Evolutionary conservation across 371 early-diverging fungal species (phyloP), one percentile per base, ranked within the genome.

Genomic region (Mucor ambiguus): DNA sequence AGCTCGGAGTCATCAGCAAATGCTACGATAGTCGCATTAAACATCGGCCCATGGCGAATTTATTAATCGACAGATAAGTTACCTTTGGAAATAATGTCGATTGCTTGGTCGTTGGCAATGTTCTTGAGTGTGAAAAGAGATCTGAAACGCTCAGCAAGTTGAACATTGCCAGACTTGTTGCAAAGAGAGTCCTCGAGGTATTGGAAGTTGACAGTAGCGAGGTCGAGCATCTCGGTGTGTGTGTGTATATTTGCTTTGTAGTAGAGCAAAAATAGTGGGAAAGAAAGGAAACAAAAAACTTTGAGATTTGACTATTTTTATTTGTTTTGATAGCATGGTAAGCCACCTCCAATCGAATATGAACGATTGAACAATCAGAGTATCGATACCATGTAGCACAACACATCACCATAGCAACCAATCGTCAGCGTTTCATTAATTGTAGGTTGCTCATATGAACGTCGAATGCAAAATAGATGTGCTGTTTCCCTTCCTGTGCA

Each of bases 121-220:
- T 87, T 88, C 82, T 98, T 96, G 48, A 99, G 87, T 32, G 95
- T 93, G 77, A 99, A 99, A 48, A 99, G 84, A 11, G 98, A 95
- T 69, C 99, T 86, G 85, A 96, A 98, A 44, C 97, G 87, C 73
- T 95, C 89, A 57, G 89, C 86, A 56, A 95, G 79, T 18, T 90
- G 82, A 58, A 78, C 78, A n/a, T 83, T 75, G 38, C 89, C 89
- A 29, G 85, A 68, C 60, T 69, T 71, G 62, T 90, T 86, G 63
- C 86, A 83, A 24, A 89, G 82, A 56, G 81, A 73, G 20, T 68
- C 67, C 67, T 87, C 88, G 22, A 89, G 77, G 44, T 81, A 60
- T 26, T 76, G 65, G 54, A 76, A 80, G 52, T 77, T 63, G 41
- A 78, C 52, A 6, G 55, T 54, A 11, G 37, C 9, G 4, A 28